Percentiles rank a stretch among this genome's conserved stretches.
Evolutionary conservation across 2,329 filamentous ascomycete species (phyloP).

Genomic region (Pseudogymnoascus sp.): DNA sequence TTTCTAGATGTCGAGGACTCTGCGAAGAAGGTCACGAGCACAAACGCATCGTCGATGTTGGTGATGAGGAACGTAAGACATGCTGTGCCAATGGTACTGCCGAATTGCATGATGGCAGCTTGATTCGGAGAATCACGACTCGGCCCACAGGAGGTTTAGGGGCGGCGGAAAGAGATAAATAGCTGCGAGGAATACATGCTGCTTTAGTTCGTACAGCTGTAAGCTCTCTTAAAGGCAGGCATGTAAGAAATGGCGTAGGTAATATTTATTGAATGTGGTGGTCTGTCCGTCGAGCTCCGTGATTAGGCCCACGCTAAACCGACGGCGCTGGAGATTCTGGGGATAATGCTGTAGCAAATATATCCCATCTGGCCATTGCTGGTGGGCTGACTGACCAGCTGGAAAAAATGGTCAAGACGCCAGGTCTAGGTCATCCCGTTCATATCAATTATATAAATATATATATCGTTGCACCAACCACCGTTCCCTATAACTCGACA

Average conservation of each 20-base stretch:
- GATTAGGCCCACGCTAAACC: too few relatives aligned
- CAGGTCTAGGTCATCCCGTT: too few relatives aligned
- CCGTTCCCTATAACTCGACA: too few relatives aligned
- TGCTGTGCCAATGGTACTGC: not conserved
- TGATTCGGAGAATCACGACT: not conserved
- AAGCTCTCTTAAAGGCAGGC: not conserved
- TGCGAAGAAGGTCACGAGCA: constrained; percentile 32
- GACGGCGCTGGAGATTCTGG: too few relatives aligned
- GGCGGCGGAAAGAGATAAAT: not conserved
- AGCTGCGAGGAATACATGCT: not conserved
- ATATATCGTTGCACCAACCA: too few relatives aligned
- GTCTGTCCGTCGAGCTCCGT: too few relatives aligned
- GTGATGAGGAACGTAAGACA: constrained; percentile 18
- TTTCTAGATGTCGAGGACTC: constrained; percentile 31
- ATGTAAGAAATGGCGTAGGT: not conserved
- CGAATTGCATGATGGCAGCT: not conserved
- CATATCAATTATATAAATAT: too few relatives aligned
- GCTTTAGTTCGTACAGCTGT: not conserved
- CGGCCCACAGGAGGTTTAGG: not conserved
- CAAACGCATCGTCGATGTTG: constrained; percentile 30
- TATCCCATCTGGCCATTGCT: too few relatives aligned
- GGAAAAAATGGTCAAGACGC: too few relatives aligned
- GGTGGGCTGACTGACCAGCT: too few relatives aligned
- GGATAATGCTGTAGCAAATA: too few relatives aligned
- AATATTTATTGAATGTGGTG: too few relatives aligned